These are phyloP conservation scores for Desmodesmus armatus DNA, from an alignment of 139 green algal genomes.

Conservation along the genomic window DNA sequence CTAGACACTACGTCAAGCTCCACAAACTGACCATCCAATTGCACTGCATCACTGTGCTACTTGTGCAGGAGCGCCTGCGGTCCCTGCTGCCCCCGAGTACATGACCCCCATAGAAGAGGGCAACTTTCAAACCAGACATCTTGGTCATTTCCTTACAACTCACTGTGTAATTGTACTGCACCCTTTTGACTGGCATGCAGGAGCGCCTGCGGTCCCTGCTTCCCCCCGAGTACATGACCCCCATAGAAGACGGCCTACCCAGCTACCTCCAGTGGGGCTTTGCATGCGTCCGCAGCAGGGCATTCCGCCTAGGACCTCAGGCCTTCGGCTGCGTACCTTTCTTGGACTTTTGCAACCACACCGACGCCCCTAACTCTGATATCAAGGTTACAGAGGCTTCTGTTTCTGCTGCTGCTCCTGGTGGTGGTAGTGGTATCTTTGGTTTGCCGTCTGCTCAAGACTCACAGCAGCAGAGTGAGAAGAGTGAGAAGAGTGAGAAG, in stretches of 20 bases:
- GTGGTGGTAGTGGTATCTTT: background rate
- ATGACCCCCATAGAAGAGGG: no score
- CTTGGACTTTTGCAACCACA: slow-evolving; percentile 20
- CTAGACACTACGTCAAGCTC: no score
- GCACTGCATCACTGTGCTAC: background rate
- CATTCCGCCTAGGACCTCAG: slow-evolving; percentile 7
- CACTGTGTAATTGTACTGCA: background rate
- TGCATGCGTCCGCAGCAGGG: slow-evolving; percentile 23
- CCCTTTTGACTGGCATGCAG: background rate
- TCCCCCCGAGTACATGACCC: slow-evolving; percentile 33
- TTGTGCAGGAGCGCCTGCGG: no score
- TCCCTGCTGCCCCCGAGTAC: no score
- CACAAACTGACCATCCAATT: background rate
- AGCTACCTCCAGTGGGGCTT: slow-evolving; percentile 39
- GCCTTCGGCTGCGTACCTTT: slow-evolving; percentile 31
- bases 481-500: no score
- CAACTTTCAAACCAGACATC: no score
- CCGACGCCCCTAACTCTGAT: slow-evolving; percentile 23
- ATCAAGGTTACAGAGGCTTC: background rate
- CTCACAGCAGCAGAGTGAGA: no score
- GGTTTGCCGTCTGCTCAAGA: no score
- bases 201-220: slow-evolving; percentile 6
- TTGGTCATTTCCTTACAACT: no score
- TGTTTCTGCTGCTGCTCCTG: slow-evolving; percentile 11
- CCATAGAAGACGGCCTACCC: slow-evolving; percentile 14